These are phyloP conservation scores for Geranomyces variabilis DNA, from an alignment of 192 early-diverging fungal species.

Conservation along the genomic window DNA sequence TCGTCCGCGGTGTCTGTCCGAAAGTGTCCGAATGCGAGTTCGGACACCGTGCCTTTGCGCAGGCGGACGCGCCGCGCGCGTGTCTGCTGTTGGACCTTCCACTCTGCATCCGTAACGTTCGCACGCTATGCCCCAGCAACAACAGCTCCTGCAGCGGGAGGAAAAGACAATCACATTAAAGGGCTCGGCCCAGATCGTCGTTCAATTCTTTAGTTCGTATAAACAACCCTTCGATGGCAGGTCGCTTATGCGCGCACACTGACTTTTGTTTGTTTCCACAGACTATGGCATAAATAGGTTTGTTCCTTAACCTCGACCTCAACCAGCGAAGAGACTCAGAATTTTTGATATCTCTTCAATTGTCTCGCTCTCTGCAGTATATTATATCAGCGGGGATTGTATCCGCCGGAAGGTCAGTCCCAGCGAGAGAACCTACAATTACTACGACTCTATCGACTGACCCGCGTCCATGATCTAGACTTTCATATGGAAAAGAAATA, in stretches of 20 bases:
- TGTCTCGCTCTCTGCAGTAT: conserved; percentile 56
- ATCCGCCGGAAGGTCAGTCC: conserved; percentile 69
- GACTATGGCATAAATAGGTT: conserved; percentile 81
- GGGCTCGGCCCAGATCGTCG: conserved; percentile 81
- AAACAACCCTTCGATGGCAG: too few species aligned
- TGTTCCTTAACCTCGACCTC: too few species aligned
- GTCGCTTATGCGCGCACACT: too few species aligned
- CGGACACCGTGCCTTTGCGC: too few species aligned
- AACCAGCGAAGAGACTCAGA: too few species aligned
- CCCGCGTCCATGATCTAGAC: conserved; percentile 39
- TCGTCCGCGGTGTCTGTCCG: too few species aligned
- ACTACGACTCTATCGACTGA: not conserved
- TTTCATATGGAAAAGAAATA: conserved; percentile 87
- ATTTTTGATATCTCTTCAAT: too few species aligned
- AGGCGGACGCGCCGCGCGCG: too few species aligned
- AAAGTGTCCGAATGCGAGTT: too few species aligned
- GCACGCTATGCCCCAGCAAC: too few species aligned
- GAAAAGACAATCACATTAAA: conserved; percentile 70
- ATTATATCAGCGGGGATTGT: conserved; percentile 90
- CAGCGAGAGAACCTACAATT: not conserved
- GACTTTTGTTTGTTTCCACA: conserved; percentile 24
- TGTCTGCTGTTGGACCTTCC: too few species aligned
- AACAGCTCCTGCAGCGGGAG: conserved; percentile 15
- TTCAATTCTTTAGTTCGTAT: conserved; percentile 83
- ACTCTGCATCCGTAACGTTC: too few species aligned